Evolutionary conservation across 495 filamentous ascomycete species (phyloP).

Genomic region (Corynascus novoguineensis): DNA sequence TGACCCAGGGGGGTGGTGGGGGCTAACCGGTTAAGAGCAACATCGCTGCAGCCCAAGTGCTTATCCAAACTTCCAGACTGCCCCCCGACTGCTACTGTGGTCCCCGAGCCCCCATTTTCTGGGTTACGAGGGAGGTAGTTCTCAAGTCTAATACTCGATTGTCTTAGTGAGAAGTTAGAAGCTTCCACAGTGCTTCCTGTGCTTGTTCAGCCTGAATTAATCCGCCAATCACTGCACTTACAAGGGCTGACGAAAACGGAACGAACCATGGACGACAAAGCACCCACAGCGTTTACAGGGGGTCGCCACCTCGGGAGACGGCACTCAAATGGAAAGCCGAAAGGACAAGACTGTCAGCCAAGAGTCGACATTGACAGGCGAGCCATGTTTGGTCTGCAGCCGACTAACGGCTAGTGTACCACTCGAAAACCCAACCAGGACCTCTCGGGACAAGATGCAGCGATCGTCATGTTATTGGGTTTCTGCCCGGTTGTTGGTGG

Average conservation of each 20-base stretch:
- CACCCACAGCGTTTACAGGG: neutral
- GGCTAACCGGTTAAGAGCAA: neutral
- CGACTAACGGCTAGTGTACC: no score
- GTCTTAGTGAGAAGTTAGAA: neutral
- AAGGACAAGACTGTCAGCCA: no score
- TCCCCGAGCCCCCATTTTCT: neutral
- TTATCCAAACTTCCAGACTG: no score
- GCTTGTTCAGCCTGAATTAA: slow-evolving; percentile 17
- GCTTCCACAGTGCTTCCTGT: neutral
- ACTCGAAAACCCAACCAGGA: no score
- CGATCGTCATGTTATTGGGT: no score
- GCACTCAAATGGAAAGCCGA: neutral
- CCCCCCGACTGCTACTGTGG: no score
- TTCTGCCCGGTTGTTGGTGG: no score
- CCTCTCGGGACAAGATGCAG: no score
- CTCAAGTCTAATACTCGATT: neutral
- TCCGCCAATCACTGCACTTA: slow-evolving; percentile 11
- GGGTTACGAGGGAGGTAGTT: neutral
- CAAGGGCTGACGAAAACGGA: neutral
- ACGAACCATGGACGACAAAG: no score
- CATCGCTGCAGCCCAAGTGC: neutral
- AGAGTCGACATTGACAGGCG: no score
- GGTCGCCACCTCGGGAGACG: neutral
- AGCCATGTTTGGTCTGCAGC: no score
- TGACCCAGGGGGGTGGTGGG: neutral